Evolutionary conservation across 352 stramenopile species (phyloP).

Genomic region (Globisporangium radiosum): DNA sequence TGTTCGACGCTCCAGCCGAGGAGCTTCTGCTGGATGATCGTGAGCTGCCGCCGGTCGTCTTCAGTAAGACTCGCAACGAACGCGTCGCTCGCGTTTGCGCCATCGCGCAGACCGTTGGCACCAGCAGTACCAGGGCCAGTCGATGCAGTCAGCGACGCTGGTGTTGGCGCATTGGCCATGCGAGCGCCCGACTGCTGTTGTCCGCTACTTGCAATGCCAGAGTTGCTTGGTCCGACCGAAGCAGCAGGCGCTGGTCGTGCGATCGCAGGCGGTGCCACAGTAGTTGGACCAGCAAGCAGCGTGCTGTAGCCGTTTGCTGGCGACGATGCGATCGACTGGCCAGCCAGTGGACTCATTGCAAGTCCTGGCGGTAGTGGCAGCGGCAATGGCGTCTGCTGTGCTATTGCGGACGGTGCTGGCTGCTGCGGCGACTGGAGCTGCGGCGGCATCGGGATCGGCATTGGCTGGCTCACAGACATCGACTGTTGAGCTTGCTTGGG

Average conservation of each 20-base stretch:
- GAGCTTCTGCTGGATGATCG: conserved; percentile 68
- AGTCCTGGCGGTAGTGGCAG: neutral
- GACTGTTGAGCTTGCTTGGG: conserved; percentile 17
- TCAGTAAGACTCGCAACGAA: conserved; percentile 42
- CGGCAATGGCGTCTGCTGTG: neutral
- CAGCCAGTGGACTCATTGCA: neutral
- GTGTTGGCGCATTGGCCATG: neutral
- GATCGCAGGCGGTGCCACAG: too few species aligned
- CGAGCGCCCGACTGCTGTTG: neutral
- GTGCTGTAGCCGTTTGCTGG: neutral
- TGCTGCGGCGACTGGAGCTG: conserved; percentile 18
- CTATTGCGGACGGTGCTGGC: too few species aligned
- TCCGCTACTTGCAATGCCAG: too few species aligned
- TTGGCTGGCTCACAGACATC: conserved; percentile 7
- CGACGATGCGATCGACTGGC: neutral
- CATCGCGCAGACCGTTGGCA: too few species aligned
- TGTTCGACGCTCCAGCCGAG: conserved; percentile 62
- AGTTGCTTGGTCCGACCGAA: too few species aligned
- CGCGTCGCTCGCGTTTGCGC: conserved; percentile 11
- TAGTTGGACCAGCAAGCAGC: neutral
- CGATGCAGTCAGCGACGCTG: neutral
- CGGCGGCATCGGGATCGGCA: conserved; percentile 23
- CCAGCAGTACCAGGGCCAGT: too few species aligned
- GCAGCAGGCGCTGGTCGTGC: too few species aligned
- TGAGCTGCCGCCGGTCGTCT: conserved; percentile 65